phyloP scores from a whole-genome alignment of 768 basidiomycete genomes.

The Boletus sensibilis region DNA sequence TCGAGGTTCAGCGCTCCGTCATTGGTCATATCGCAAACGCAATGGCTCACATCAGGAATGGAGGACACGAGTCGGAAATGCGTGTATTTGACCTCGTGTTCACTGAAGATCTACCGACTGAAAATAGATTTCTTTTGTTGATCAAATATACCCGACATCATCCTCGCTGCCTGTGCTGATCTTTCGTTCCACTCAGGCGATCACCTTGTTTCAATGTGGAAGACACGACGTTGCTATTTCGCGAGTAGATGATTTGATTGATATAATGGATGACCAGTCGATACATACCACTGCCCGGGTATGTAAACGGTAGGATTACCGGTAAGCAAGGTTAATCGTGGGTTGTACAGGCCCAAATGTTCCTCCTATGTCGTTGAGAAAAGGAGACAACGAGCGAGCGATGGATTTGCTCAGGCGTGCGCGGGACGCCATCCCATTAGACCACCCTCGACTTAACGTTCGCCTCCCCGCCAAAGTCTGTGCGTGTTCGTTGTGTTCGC shows the following conservation, averaged over 20 bases:
- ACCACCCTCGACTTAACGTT: too few relatives aligned
- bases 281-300: constrained; percentile 3
- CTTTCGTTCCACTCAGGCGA: background rate
- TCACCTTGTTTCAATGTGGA: constrained; percentile 9
- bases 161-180: accelerated
- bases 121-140: constrained; percentile 8
- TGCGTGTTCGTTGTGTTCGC: constrained; percentile 29
- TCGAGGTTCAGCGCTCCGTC: constrained; percentile 2
- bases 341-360: constrained; percentile 7
- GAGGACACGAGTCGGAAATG: constrained; percentile 1
- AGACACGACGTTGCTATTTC: constrained; percentile 4
- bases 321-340: background rate
- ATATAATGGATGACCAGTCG: background rate
- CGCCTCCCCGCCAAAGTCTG: constrained; percentile 31
- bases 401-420: too few relatives aligned
- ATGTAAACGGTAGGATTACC: background rate
- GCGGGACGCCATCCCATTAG: too few relatives aligned
- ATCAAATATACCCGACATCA: background rate
- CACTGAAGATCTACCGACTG: background rate
- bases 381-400: too few relatives aligned
- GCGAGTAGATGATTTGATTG: constrained; percentile 3
- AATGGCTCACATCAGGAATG: background rate
- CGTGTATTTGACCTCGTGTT: constrained; percentile 13
- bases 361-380: too few relatives aligned
- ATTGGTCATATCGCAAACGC: constrained; percentile 12